Base-by-base conservation (phyloP, 164 flowering plant species). In the Magnolia kwangsiensis region DNA sequence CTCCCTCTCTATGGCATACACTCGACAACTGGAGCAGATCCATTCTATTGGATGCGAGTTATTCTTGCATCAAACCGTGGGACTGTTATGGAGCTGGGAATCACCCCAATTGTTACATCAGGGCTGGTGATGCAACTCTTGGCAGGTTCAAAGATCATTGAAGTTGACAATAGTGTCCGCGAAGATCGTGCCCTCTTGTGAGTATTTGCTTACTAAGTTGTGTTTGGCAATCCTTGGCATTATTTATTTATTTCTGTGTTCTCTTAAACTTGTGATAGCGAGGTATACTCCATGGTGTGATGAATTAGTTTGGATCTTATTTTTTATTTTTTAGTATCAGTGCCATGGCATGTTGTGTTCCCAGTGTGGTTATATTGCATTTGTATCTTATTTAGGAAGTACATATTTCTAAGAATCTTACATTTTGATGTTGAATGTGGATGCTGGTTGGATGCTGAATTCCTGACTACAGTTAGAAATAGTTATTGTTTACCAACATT, bases 31-130 rank as follows among this genome's bases (percentile, higher is more conserved):
- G 87, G 88, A 14, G 88, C 85, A 8, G 90, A 87, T 82, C 90
- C 90, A n/a, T 87, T 87, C 63, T 87, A 86, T 69, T 87, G 90
- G 90, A 87, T 87, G 88, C 87, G 90, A 73, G 90, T 86, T 63
- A 87, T 87, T 66, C 87, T 87, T 27, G 88, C 90, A n/a, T 87
- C 88, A 55, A 87, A 80, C 78, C 85, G 90, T 78, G 90, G 90
- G 24, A 87, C 90, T 63, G 88, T 87, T 63, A 87, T 87, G 90
- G 90, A 87, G 82, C 86, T 87, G 37, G 88, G 90, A 11, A 87
- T 87, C 73, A 87, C 88, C 51, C 90, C 90, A 45, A 86, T 87
- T 37, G 88, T 87, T 66, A 87, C 88, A 4, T 87, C 90, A 59
- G 90, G 90, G n/a, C 72, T 87, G 73, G 88, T 87, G 77, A 86